These are phyloP conservation scores for Cetraspora pellucida DNA, from an alignment of 192 early-diverging fungal species.

Conservation along the genomic window DNA sequence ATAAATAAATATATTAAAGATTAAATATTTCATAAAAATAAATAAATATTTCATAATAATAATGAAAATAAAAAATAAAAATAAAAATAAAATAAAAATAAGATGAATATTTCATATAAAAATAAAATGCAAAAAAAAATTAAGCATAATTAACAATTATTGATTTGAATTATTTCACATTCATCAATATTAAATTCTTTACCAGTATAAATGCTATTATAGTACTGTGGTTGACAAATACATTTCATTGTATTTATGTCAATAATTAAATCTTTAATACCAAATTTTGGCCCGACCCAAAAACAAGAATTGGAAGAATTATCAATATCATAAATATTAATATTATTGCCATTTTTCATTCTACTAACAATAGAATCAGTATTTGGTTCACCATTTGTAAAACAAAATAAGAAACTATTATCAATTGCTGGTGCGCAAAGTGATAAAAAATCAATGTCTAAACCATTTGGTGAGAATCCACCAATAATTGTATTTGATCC, in stretches of 20 bases:
- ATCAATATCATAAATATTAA: too few species aligned
- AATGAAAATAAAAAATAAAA: too few species aligned
- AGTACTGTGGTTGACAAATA: not conserved
- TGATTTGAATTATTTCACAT: not conserved
- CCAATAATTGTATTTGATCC: not conserved
- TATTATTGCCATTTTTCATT: not conserved
- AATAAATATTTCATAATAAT: too few species aligned
- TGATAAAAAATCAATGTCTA: not conserved
- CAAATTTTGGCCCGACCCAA: constrained; percentile 3
- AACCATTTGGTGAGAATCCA: not conserved
- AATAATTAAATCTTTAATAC: constrained; percentile 4
- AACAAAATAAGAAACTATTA: not conserved
- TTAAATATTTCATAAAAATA: too few species aligned
- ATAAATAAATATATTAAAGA: too few species aligned
- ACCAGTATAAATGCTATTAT: not conserved
- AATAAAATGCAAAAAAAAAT: too few species aligned
- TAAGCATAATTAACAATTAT: not conserved
- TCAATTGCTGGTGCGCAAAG: not conserved
- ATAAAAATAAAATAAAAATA: too few species aligned
- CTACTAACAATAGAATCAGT: not conserved
- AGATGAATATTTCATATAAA: too few species aligned
- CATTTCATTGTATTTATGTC: constrained; percentile 2
- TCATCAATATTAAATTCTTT: constrained; percentile 9
- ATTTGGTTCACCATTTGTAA: not conserved
- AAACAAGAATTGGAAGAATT: not conserved